A percentile compares a stretch with the other conserved stretches of the same genome.
Conservation (phyloP, 345 rosid genomes). For the Populus davidiana region DNA sequence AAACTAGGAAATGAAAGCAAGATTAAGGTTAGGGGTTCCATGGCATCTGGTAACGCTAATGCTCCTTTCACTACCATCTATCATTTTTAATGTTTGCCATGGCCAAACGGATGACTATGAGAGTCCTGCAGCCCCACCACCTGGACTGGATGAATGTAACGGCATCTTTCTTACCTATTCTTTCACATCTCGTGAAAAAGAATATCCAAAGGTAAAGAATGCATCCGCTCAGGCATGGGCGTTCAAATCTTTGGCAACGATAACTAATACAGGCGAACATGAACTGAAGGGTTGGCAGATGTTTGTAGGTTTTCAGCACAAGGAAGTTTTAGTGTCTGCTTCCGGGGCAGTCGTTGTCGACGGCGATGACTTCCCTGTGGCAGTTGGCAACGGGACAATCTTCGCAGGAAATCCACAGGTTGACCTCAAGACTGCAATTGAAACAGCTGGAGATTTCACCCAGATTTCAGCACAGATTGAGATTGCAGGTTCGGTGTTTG, state of each 20-base stretch:
- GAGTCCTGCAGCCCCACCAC: constrained; percentile 43
- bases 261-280: constrained; percentile 58
- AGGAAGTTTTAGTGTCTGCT: constrained; percentile 61
- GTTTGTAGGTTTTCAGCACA: constrained; percentile 66
- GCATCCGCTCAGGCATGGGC: constrained; percentile 87
- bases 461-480: constrained; percentile 61
- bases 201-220: constrained; percentile 64
- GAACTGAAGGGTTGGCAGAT: constrained; percentile 75
- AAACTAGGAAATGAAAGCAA: constrained; percentile 8
- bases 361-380: constrained; percentile 57
- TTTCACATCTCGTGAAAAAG: constrained; percentile 54
- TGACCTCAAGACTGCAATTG: constrained; percentile 71
- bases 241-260: constrained; percentile 53
- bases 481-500: constrained; percentile 72
- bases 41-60: constrained; percentile 17
- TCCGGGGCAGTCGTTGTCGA: constrained; percentile 48
- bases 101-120: constrained; percentile 45
- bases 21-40: constrained; percentile 39
- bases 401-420: constrained; percentile 50
- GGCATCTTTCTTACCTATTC: constrained; percentile 67
- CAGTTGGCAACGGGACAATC: constrained; percentile 67
- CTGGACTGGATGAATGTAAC: constrained; percentile 52
- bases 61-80: constrained; percentile 14
- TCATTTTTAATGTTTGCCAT: constrained; percentile 21
- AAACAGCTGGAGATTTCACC: constrained; percentile 71